Conservation (phyloP, 805 yeast species). For the Wickerhamomyces silvicola region DNA sequence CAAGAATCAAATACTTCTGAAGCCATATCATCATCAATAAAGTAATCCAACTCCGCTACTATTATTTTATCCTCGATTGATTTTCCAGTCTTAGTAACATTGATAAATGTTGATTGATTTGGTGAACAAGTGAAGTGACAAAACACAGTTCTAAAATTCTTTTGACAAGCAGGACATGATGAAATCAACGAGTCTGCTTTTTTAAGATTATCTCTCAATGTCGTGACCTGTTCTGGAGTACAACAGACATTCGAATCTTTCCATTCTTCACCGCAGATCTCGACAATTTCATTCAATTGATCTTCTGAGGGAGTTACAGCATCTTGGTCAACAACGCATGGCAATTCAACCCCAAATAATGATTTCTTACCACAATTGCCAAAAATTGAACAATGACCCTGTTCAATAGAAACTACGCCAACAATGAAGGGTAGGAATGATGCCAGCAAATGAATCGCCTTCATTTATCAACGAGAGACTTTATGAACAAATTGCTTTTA, state of each 20-base stretch:
- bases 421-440: background rate
- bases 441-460: background rate
- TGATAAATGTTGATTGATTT: constrained; percentile 66
- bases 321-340: constrained; percentile 64
- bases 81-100: constrained; percentile 51
- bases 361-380: constrained; percentile 71
- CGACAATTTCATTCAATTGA: constrained; percentile 40
- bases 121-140: constrained; percentile 90
- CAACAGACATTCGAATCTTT: constrained; percentile 57
- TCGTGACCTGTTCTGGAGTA: constrained; percentile 50
- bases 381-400: constrained; percentile 28
- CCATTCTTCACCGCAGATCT: constrained; percentile 74
- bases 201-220: constrained; percentile 52
- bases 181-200: constrained; percentile 78
- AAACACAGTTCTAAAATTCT: constrained; percentile 77
- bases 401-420: background rate
- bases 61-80: constrained; percentile 45
- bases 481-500: no score
- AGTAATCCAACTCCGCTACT: constrained; percentile 67
- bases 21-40: constrained; percentile 55
- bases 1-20: constrained; percentile 71
- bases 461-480: no score
- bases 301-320: constrained; percentile 33
- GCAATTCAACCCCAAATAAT: constrained; percentile 71
- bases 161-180: constrained; percentile 89